A percentile compares a stretch with the other conserved stretches of the same genome.
Evolutionary conservation across 805 yeast species (phyloP).

Genomic region (Pichia kluyveri): DNA sequence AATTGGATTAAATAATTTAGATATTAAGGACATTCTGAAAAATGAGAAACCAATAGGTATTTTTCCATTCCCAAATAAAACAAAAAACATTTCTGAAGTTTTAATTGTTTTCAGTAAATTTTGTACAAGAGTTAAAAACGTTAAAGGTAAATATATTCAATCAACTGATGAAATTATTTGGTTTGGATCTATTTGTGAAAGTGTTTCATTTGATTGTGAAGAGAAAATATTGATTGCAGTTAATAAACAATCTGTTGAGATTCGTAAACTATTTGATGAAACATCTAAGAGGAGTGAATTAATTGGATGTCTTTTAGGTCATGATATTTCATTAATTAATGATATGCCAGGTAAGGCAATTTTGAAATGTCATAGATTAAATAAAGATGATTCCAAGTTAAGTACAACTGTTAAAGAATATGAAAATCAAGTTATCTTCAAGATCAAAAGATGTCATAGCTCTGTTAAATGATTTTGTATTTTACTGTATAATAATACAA

Average conservation of each 20-base stretch:
- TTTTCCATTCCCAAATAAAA: slow-evolving; percentile 17
- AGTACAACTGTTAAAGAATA: background rate
- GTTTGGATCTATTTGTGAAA: slow-evolving; percentile 19
- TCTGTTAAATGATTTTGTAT: too few species aligned
- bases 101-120: slow-evolving; percentile 22
- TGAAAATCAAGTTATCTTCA: slow-evolving; percentile 4
- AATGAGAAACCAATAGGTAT: slow-evolving; percentile 21
- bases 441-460: background rate
- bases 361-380: slow-evolving; percentile 12
- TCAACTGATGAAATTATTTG: slow-evolving; percentile 21
- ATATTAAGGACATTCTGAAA: slow-evolving; percentile 19
- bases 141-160: slow-evolving; percentile 14
- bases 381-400: background rate
- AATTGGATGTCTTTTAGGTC: slow-evolving; percentile 19
- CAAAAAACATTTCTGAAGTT: slow-evolving; percentile 16
- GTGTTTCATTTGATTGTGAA: slow-evolving; percentile 22
- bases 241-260: slow-evolving; percentile 20
- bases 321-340: slow-evolving; percentile 16
- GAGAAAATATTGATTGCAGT: slow-evolving; percentile 17
- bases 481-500: background rate
- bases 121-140: slow-evolving; percentile 20
- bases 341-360: slow-evolving; percentile 22
- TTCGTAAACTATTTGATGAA: slow-evolving; percentile 18
- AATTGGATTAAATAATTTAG: slow-evolving; percentile 18
- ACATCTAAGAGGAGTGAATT: slow-evolving; percentile 15